Evolutionary conservation across 1,139 yeast species (phyloP).

Genomic region (Petasospora rhodanensis): DNA sequence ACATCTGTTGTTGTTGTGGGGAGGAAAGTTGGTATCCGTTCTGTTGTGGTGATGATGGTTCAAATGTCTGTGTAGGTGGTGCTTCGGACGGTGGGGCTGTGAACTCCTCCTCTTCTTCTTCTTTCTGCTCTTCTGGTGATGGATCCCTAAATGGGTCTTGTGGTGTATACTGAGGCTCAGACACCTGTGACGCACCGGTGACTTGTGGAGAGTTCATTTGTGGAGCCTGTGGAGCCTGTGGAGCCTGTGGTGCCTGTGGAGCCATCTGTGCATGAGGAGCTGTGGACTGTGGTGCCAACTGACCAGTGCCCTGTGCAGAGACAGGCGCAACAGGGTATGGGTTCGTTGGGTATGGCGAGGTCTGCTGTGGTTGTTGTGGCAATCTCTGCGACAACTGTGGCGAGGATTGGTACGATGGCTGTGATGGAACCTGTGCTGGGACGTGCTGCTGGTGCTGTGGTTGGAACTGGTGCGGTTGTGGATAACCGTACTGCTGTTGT

Average conservation of each 20-base stretch:
- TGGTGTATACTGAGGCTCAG: no score
- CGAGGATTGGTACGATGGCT: constrained; percentile 2
- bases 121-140: no score
- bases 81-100: constrained; percentile 12
- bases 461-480: constrained; percentile 13
- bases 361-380: constrained; percentile 1
- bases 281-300: no score
- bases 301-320: constrained; percentile 6
- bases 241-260: no score
- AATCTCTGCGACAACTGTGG: no score
- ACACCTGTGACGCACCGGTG: no score
- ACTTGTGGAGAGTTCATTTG: no score
- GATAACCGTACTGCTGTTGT: constrained; percentile 6
- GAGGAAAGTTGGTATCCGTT: no score
- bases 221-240: constrained; percentile 3
- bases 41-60: no score
- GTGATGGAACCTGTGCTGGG: no score
- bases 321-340: constrained; percentile 6
- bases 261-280: no score
- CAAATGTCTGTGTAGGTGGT: background rate
- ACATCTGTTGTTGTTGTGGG: constrained; percentile 2
- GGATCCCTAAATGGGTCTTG: constrained; percentile 13
- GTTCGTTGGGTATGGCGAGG: constrained; percentile 8
- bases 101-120: constrained; percentile 14
- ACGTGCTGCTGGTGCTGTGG: constrained; percentile 2